Conservation (phyloP, 345 rosid genomes). For the Aegle marmelos region DNA sequence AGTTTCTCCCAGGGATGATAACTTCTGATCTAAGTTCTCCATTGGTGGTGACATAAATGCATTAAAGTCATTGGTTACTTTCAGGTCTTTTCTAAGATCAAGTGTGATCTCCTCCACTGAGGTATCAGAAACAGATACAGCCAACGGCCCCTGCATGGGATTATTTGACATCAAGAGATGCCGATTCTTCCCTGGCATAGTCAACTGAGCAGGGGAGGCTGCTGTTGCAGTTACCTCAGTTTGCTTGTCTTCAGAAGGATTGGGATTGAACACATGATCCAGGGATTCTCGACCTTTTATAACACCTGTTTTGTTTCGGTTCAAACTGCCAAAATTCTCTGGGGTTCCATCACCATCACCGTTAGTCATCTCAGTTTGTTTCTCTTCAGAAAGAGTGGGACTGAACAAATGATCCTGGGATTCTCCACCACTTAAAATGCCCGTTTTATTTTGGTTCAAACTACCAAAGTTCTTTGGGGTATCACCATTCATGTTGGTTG, state of each 20-base stretch:
- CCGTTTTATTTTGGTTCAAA: constrained; percentile 20
- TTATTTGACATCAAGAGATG: constrained; percentile 23
- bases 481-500: constrained; percentile 8
- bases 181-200: constrained; percentile 17
- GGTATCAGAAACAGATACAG: constrained; percentile 20
- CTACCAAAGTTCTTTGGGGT: constrained; percentile 17
- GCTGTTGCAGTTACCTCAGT: constrained; percentile 17
- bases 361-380: constrained; percentile 12
- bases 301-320: constrained; percentile 19
- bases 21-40: constrained; percentile 32
- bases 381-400: constrained; percentile 21
- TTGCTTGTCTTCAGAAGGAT: constrained; percentile 26
- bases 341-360: not conserved
- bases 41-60: constrained; percentile 31
- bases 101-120: constrained; percentile 15
- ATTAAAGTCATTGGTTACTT: constrained; percentile 18
- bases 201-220: constrained; percentile 25
- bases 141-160: not conserved
- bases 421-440: constrained; percentile 18
- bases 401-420: constrained; percentile 15
- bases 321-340: constrained; percentile 17
- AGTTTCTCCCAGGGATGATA: constrained; percentile 25
- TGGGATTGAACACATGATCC: constrained; percentile 9
- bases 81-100: constrained; percentile 17
- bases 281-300: constrained; percentile 16